Base-by-base conservation (phyloP, 106 monocot species). In the Platanthera zijinensis region DNA sequence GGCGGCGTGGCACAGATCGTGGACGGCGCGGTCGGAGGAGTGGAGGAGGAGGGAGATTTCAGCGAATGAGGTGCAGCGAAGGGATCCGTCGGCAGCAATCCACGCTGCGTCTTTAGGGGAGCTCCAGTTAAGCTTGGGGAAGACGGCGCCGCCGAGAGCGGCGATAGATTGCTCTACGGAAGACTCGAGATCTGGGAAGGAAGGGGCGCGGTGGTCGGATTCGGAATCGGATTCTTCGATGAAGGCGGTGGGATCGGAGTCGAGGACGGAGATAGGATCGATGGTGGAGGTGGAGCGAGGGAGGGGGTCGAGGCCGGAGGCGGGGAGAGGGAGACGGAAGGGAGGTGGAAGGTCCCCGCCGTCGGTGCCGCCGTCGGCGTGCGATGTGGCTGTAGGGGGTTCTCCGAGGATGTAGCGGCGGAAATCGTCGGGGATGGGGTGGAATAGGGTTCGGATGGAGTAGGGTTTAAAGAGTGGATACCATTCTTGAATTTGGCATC, bases 61-160 rank as follows among this genome's bases (percentile, higher is more conserved):
- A 14, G 91, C 72, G 78, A 97, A 88, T 52, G 89, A 84, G 46
- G 80, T 69, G 84, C 93, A 97, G 47, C 83, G 84, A 25, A 94
- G 84, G 14, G 87, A 80, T 7, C 91, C 91, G 13, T 86, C 79
- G 48, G 86, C 19, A 53, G 84, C 77, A 66, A 97, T 91, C 83
- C 84, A 89, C 9, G 96, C 82, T 22, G 96, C 96, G 75, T 97
- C 93, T 66, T 89, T 97, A 12, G 96, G 96, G 6, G 90, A 75
- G 77, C 91, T 91, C 96, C 96, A 97, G 78, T 97, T 97, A 39
- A 97, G 89, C 84, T 97, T 97, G 59, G 96, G 96, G 53, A 97
- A 81, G 13, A 85, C 96, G 13, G 87, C 78, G 74, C 96, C 93
- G 8, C 96, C 96, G 0, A 96, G 87, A 50, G 79, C 73, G 17